Conservation (phyloP, 2,329 filamentous ascomycete genomes). For the Diaporthe amygdali region DNA sequence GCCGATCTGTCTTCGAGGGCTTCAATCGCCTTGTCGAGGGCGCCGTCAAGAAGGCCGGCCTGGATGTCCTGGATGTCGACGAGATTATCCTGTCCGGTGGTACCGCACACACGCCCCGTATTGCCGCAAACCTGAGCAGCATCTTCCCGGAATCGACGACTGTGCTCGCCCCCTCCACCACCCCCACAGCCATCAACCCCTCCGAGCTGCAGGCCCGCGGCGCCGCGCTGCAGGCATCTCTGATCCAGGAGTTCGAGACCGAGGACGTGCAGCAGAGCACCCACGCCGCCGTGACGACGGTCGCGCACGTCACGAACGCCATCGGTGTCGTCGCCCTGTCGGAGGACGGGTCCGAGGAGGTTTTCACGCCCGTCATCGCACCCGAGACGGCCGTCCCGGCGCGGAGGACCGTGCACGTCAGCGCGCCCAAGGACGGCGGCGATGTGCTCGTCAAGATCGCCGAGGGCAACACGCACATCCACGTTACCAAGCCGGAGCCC, state of each 20-base stretch:
- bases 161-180: constrained; percentile 84
- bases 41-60: constrained; percentile 86
- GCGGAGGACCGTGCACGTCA: constrained; percentile 80
- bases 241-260: constrained; percentile 93
- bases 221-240: constrained; percentile 91
- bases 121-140: constrained; percentile 78
- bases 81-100: constrained; percentile 94
- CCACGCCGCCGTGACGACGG: constrained; percentile 92
- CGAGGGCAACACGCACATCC: constrained; percentile 90
- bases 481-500: constrained; percentile 85
- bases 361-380: constrained; percentile 81
- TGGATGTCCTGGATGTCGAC: constrained; percentile 91
- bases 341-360: constrained; percentile 63
- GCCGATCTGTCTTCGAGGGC: constrained; percentile 83
- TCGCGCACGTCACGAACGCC: constrained; percentile 86
- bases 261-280: constrained; percentile 96
- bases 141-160: constrained; percentile 83
- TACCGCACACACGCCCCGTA: constrained; percentile 90
- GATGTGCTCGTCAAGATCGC: constrained; percentile 88
- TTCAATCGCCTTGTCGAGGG: constrained; percentile 86
- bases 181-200: constrained; percentile 82
- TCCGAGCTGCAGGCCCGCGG: constrained; percentile 88
- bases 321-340: constrained; percentile 81
- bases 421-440: constrained; percentile 78
- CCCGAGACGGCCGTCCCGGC: constrained; percentile 90